These are phyloP conservation scores for Calvatia gigantea DNA, from an alignment of 768 basidiomycete genomes.

Conservation along the genomic window DNA sequence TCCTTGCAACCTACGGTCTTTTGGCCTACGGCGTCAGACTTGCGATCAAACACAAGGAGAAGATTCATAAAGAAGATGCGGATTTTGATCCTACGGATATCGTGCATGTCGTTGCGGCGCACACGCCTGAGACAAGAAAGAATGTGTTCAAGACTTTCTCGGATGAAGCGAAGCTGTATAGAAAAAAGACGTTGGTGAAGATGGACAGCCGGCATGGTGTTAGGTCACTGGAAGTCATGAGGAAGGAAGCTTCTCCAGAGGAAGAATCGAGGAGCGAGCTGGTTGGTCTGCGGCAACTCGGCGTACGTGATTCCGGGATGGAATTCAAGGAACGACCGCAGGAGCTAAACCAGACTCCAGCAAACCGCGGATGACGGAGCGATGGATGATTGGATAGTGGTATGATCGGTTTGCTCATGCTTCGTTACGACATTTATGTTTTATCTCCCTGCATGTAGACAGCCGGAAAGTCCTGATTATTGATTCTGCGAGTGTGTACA, in stretches of 20 bases:
- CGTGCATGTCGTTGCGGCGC: constrained; percentile 1
- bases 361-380: background rate
- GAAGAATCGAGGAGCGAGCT: background rate
- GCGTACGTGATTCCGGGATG: background rate
- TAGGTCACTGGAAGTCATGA: background rate
- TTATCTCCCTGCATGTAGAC: background rate
- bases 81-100: constrained; percentile 6
- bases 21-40: background rate
- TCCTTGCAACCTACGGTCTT: constrained; percentile 5
- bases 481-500: no score
- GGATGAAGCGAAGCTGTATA: background rate
- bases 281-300: background rate
- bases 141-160: background rate
- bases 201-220: background rate
- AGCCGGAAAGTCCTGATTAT: no score
- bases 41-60: background rate
- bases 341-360: background rate
- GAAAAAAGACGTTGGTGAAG: background rate
- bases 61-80: background rate
- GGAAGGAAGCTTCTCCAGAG: background rate
- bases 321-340: background rate
- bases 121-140: background rate
- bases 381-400: background rate
- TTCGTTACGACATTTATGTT: background rate
- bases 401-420: background rate